Conservation (phyloP, 306 rosid genomes). For the Malus sylvestris region DNA sequence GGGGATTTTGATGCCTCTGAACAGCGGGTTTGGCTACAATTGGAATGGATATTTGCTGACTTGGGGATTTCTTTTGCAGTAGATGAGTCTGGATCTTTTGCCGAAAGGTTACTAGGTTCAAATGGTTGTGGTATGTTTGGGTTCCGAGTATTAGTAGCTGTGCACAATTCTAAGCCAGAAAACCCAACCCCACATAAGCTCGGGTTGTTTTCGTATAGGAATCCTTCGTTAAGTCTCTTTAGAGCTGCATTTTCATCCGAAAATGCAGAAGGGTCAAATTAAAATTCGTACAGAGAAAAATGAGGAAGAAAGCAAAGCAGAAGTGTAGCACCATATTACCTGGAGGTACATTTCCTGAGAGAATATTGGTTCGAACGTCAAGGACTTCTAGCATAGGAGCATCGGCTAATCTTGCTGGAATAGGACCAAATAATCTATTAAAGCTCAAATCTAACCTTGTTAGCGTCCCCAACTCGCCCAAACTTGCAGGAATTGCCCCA, state of each 20-base stretch:
- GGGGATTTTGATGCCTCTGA: conserved; percentile 39
- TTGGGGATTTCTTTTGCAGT: conserved; percentile 47
- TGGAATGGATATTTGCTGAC: conserved; percentile 32
- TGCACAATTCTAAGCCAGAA: conserved; percentile 43
- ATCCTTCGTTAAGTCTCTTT: conserved; percentile 46
- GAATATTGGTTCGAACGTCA: conserved; percentile 66
- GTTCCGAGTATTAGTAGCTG: conserved; percentile 28
- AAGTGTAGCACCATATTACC: conserved; percentile 34
- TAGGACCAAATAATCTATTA: conserved; percentile 64
- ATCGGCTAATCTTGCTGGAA: conserved; percentile 59
- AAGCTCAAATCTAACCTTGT: conserved; percentile 72
- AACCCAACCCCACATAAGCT: conserved; percentile 70
- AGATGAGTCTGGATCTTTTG: conserved; percentile 30
- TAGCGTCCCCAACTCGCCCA: conserved; percentile 49
- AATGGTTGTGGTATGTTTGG: conserved; percentile 65
- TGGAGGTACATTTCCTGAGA: conserved; percentile 60
- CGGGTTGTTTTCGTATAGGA: conserved; percentile 58
- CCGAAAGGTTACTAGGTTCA: conserved; percentile 39
- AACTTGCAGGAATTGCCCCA: conserved; percentile 85
- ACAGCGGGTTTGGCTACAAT: conserved; percentile 41
- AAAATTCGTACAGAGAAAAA: neutral
- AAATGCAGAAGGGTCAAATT: neutral
- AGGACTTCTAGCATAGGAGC: conserved; percentile 52
- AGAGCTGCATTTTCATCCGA: conserved; percentile 38
- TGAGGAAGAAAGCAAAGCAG: neutral